phyloP scores from a whole-genome alignment of 148 eudicot species.

The Rhododendron molle region DNA sequence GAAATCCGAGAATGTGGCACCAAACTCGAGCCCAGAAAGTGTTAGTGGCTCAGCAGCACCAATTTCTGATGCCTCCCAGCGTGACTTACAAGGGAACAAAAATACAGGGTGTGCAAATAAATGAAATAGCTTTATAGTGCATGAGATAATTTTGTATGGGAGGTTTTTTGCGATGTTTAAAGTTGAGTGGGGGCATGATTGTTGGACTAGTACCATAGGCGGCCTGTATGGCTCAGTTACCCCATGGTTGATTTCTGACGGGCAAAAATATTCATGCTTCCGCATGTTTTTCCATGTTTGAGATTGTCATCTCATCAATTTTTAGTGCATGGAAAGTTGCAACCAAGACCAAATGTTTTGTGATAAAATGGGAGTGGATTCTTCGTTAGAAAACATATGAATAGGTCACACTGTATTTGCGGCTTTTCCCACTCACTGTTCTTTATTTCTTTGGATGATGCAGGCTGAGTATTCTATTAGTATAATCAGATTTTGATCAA shows the following conservation, averaged over 20 bases:
- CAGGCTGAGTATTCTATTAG: too few relatives aligned
- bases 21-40: conserved; percentile 12
- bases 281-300: background rate
- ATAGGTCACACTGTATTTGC: background rate
- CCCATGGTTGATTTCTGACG: background rate
- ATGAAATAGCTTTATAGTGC: background rate
- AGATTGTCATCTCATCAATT: background rate
- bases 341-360: background rate
- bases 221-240: background rate
- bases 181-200: background rate
- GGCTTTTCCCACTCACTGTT: background rate
- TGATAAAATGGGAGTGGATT: background rate
- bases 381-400: background rate
- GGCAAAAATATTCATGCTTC: background rate
- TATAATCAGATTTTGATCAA: too few relatives aligned
- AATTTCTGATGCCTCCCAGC: conserved; percentile 7
- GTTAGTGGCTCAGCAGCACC: conserved; percentile 14
- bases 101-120: conserved; percentile 7
- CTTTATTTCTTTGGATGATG: background rate
- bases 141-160: background rate
- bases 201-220: background rate
- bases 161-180: background rate
- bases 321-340: background rate
- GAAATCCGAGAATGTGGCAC: background rate
- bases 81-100: background rate